Base-by-base conservation (phyloP, 768 basidiomycete species). In the Plicaturopsis crispa region DNA sequence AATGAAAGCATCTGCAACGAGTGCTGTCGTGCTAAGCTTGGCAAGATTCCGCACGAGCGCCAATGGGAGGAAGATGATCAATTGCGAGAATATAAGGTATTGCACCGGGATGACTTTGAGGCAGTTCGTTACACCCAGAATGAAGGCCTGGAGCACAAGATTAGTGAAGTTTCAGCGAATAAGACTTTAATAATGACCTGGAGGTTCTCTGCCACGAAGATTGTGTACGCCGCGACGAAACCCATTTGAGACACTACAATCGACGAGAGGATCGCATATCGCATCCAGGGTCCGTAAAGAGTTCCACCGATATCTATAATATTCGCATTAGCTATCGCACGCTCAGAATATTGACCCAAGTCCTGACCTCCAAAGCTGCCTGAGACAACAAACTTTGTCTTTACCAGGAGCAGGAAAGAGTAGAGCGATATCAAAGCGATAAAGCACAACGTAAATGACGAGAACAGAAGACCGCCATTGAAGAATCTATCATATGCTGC, bases 381-480 rank as follows among this genome's bases (percentile, higher is more conserved):
- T 5, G 84, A 80, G 12, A 97, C 86, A 34, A 81, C 81, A 36
- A 88, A 78, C 45, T 96, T 91, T 31, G 91, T 80, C 57, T 83
- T 70, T 28, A 94, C 78, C 36, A 99, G 74, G 0, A 98, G 75
- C 19, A 99, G 63, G 75, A 98, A 99, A 0, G 92, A 91, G 63
- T 90, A 90, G 3, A 98, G 62, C 2, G 91, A 96, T 37, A 97
- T 78, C 26, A 76, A 52, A 12, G 93, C 92, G 49, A 98, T 89
- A 54, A 77, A 69, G 5, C 80, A 61, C 49, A 98, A 79, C 2
- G 82, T 74, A 40, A 90, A 39, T 22, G 73, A 46, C 5, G 93
- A 97, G 62, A 99, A 99, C 23, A 97, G 61, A 35, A 98, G 69
- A 7, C 94, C 93, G 38, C 96, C 96, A 45, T 98, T 99, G 66